Percentiles rank a stretch among this genome's conserved stretches.
These are phyloP conservation scores for Boletus pseudo-olivaceus DNA, from an alignment of 768 basidiomycete genomes.

Conservation along the genomic window DNA sequence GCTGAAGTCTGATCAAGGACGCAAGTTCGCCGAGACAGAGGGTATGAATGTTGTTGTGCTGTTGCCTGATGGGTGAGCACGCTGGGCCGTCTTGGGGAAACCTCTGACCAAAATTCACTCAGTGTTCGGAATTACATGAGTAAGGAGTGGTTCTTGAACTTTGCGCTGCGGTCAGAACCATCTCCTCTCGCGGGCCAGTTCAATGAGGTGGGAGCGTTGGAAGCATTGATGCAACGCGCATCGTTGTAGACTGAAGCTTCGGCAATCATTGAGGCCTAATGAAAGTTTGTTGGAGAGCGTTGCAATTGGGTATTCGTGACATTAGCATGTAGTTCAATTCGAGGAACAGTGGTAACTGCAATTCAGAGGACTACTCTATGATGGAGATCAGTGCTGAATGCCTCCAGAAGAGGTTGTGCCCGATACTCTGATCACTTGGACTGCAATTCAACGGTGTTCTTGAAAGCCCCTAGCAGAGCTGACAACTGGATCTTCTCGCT, in stretches of 20 bases:
- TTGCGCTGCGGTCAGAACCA: constrained; percentile 53
- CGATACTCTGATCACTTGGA: constrained; percentile 33
- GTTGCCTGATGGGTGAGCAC: constrained; percentile 80
- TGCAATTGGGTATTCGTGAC: background rate
- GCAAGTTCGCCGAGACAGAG: constrained; percentile 54
- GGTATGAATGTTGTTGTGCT: constrained; percentile 88
- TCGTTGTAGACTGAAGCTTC: constrained; percentile 1
- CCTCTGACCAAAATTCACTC: background rate
- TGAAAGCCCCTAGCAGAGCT: constrained; percentile 88
- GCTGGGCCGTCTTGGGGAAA: background rate
- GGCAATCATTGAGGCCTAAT: background rate
- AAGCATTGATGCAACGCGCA: constrained; percentile 2
- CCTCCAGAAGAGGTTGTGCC: background rate
- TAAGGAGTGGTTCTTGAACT: constrained; percentile 85
- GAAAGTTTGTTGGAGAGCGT: background rate
- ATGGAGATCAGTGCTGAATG: background rate
- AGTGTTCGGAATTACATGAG: constrained; percentile 94
- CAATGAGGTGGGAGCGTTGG: background rate
- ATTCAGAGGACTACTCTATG: background rate
- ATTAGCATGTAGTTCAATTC: background rate
- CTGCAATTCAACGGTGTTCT: constrained; percentile 81
- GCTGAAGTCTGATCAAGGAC: constrained; percentile 70
- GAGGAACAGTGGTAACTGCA: background rate
- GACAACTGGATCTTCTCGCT: constrained; percentile 94
- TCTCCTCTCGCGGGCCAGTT: constrained; percentile 37